Evolutionary conservation across 805 yeast species (phyloP), one percentile per base, ranked within the genome.

Genomic region (Monosporozyma aquatica): DNA sequence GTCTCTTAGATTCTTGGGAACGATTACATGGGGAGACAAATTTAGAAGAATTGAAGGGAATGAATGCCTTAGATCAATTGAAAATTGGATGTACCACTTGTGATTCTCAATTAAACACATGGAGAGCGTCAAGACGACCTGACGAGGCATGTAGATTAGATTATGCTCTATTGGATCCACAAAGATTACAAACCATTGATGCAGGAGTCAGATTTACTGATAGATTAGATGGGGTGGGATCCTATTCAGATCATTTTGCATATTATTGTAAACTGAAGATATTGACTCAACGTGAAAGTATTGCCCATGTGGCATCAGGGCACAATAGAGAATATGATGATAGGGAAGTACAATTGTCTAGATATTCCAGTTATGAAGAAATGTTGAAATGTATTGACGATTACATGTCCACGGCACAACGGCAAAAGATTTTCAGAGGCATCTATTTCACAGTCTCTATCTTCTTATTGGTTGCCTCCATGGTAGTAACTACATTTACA

Each of bases 241-340:
- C 95, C 4, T 80, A 75, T 47, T 86, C 96, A 1, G 98, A 92
- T 57, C 98, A 92, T 66, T 92, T 92, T 69, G 98, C 90, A 0
- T 84, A 82, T 53, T 53, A 71, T 1, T 70, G 76, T 33, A 62
- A 68, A 1, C 51, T 76, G 33, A 57, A 66, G 38, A 45, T 69
- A 28, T 17, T 43, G 10, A 40, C 43, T 15, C 23, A 33, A n/a
- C 14, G 26, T 8, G n/a, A 35, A 26, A 4, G n/a, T 32, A 13
- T 32, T 15, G 14, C 35, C 23, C 17, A 9, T 4, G 35, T 32
- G 24, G 14, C 18, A 8, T n/a, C n/a, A n/a, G n/a, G n/a, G n/a
- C 23, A 32, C 8, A 23, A 24, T 6, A 10, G n/a, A n/a, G n/a
- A 24, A n/a, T 11, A 10, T 13, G 15, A 23, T 4, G 26, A 24